Base-by-base conservation (phyloP, 441 rosid genomes). In the Erodium chrysanthum region DNA sequence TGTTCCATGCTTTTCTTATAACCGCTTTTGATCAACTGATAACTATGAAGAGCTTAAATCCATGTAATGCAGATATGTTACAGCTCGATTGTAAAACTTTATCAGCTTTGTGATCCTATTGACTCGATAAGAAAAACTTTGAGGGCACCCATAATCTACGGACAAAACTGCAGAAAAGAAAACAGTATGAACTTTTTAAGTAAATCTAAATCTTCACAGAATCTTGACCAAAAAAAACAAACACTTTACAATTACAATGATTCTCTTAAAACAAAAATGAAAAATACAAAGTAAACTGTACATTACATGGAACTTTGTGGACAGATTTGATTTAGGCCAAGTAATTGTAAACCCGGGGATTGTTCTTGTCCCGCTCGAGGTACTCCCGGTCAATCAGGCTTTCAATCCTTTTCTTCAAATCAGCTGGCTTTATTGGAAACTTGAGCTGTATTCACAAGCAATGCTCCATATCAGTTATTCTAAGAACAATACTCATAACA, bases 321-420 rank as follows among this genome's bases (percentile, higher is more conserved):
- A n/a, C n/a, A n/a, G n/a, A n/a, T n/a, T n/a, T n/a, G n/a, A n/a
- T n/a, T 29, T 6, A 87, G 12, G 99, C 99, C 71, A 91, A 80
- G 85, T 95, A 95, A 73, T 95, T 95, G 87, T 95, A 95, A 76
- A 95, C 84, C 74, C 90, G 99, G 17, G 97, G 95, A 73, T 95
- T 95, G 88, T 70, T 95, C 86, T 91, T 91, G 85, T 95, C 99
- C 72, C 99, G 81, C 86, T 91, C 97, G 75, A 95, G 83, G 87
- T 95, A 95, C 77, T 95, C 99, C 80, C 99, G 71, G 79, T 91
- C 99, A 11, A 95, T 95, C 31, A 95, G 86, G 79, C 97, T 91
- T 74, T 91, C 99, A n/a, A 95, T 91, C 74, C 99, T 87, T 78
- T 95, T 95, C 96, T 95, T 95, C 86, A 95, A 78, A 83, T 95